phyloP scores from a whole-genome alignment of 73 alveolate genomes.

The Paramecium sexaurelia region DNA sequence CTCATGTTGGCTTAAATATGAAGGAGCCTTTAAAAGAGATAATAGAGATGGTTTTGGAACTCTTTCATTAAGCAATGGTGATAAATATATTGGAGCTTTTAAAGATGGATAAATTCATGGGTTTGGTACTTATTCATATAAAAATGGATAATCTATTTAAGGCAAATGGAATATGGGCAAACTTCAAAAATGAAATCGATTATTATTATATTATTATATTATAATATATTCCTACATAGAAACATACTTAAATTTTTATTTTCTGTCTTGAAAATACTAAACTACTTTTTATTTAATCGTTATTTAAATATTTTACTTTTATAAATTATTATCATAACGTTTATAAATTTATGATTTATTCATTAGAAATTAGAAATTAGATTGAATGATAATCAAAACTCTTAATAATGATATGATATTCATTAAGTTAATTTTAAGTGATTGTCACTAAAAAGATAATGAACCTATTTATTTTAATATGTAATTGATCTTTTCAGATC shows the following conservation, averaged over 20 bases:
- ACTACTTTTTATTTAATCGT: no score
- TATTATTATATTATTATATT: background rate
- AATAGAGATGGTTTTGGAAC: conserved; percentile 64
- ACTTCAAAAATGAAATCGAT: background rate
- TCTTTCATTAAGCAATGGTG: conserved; percentile 43
- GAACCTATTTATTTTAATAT: background rate
- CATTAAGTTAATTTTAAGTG: no score
- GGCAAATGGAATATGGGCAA: conserved; percentile 50
- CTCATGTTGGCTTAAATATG: conserved; percentile 59
- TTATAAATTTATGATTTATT: no score
- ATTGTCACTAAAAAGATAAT: background rate
- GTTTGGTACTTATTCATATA: conserved; percentile 36
- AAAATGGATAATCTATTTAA: background rate
- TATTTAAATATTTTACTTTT: no score
- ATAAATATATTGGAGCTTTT: conserved; percentile 61
- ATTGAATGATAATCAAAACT: no score
- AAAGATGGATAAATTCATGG: conserved; percentile 55
- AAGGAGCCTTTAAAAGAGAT: conserved; percentile 57
- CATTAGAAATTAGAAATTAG: no score
- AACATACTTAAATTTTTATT: no score
- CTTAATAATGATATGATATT: no score
- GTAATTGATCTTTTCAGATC: conserved; percentile 1
- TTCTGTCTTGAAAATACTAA: no score
- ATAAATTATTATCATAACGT: no score
- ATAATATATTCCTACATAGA: no score